Evolutionary conservation across 2,329 filamentous ascomycete genomes (phyloP), one percentile per base, ranked within the genome.

Genomic region (Diaporthe sp.): DNA sequence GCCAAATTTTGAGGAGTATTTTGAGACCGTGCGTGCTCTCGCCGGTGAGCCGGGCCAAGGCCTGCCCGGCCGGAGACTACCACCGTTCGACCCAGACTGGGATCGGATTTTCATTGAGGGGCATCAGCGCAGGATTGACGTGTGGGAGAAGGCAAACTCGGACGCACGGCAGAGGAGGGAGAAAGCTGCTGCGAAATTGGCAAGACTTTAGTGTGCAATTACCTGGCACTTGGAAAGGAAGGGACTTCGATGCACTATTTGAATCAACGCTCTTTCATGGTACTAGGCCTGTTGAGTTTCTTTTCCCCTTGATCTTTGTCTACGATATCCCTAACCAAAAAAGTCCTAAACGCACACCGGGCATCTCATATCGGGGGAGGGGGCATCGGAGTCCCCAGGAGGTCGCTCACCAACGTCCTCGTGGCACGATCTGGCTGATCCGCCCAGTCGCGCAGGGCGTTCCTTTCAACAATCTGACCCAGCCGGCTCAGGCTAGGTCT

Each of bases 1-100:
- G 76, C 91, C 92, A 0, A 87, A 92, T 34, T 93, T 93, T 79
- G 88, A 91, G 77, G 87, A 90, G 13, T 93, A 93, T 79, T 93
- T 94, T 78, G 90, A 93, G 80, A 84, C 83, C 0, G 76, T 92
- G 19, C 84, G 90, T 39, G 76, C 75, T 15, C 77, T 91, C 37
- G 88, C 89, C 2, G 88, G 89, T 0, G 85, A 88, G 65, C 46
- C 62, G 1, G 84, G 84, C 0, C 81, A 82, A 44, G 78, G 83
- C 2, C 86, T 84, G 0, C 82, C 84, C 22, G 89, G 89, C 2
- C 83, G 89, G 44, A 79, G 79, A 72, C 78, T 89, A 71, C 86
- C 88, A 1, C 81, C 77, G 71, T 90, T 87, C 46, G 81, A 84
- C 55, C 81, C 83, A 60, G 83, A 82, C 75, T 90, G 88, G 89